Percentiles rank a stretch among this genome's conserved stretches.
phyloP scores from a whole-genome alignment of 441 rosid genomes.

The Adansonia gregorii region DNA sequence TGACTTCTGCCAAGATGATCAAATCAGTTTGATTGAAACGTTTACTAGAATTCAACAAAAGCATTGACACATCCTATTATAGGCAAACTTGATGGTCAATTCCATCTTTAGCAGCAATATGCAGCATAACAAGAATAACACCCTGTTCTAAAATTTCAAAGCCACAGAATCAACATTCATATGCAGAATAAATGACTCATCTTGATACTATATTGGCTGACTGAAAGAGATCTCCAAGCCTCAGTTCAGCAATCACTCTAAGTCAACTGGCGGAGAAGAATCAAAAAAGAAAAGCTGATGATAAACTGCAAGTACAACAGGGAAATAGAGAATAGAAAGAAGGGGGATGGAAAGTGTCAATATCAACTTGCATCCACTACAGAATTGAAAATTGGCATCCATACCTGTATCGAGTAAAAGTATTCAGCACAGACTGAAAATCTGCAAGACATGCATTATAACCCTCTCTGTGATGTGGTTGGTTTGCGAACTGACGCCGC shows the following conservation, averaged over 20 bases:
- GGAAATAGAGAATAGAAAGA: conserved; percentile 25
- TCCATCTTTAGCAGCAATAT: not conserved
- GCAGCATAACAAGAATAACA: not conserved
- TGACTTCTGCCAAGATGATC: not conserved
- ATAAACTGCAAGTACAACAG: conserved; percentile 17
- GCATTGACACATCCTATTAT: not conserved
- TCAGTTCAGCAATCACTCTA: conserved; percentile 93
- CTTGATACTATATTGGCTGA: conserved; percentile 98
- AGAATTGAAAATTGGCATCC: conserved; percentile 23
- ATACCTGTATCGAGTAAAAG: conserved; percentile 91
- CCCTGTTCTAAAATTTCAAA: conserved; percentile 8
- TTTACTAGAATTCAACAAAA: not conserved
- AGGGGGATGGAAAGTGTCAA: conserved; percentile 16
- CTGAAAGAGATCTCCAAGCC: conserved; percentile 96
- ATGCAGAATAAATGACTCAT: conserved; percentile 37
- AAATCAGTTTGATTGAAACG: not conserved
- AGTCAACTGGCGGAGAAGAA: conserved; percentile 61
- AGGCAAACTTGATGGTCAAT: not conserved
- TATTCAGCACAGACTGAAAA: conserved; percentile 83
- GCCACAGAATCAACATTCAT: conserved; percentile 1
- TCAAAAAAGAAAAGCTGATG: conserved; percentile 11
- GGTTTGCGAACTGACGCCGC: conserved; percentile 67
- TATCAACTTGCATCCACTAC: not conserved
- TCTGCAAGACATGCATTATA: conserved; percentile 83
- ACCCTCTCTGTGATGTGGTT: conserved; percentile 71